Conservation (phyloP, 2,329 filamentous ascomycete species). For the Curvularia sp. region DNA sequence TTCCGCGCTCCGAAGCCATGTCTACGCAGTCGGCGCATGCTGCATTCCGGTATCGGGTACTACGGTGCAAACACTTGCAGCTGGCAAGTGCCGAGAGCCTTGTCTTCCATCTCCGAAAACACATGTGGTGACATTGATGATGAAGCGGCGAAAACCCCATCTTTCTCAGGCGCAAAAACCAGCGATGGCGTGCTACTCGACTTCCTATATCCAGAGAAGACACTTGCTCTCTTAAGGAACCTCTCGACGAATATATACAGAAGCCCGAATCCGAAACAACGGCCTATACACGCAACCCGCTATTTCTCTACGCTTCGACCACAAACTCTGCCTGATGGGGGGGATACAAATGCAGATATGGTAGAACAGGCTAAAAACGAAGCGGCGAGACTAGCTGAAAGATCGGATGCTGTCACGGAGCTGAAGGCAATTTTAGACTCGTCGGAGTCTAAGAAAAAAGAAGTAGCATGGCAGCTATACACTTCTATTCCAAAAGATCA, state of each 20-base stretch:
- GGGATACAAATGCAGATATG: constrained; percentile 14
- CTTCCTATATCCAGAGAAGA: constrained; percentile 58
- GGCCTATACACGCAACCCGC: constrained; percentile 29
- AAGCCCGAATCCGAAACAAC: constrained; percentile 37
- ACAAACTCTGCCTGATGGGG: constrained; percentile 20
- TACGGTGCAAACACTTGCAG: constrained; percentile 60
- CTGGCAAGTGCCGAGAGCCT: constrained; percentile 44
- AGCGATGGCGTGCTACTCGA: constrained; percentile 49
- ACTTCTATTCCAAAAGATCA: constrained; percentile 29
- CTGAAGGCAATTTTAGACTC: constrained; percentile 29
- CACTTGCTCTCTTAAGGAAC: constrained; percentile 50
- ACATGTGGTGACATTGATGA: constrained; percentile 23
- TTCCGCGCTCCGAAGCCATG: constrained; percentile 53
- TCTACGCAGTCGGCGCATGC: constrained; percentile 56
- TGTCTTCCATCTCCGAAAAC: constrained; percentile 20
- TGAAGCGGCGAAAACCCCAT: constrained; percentile 12
- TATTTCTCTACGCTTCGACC: constrained; percentile 36
- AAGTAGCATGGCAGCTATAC: constrained; percentile 51
- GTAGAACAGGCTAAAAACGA: constrained; percentile 28
- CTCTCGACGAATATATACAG: constrained; percentile 36
- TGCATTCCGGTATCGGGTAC: constrained; percentile 64
- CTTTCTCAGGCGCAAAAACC: constrained; percentile 4
- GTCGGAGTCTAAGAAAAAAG: constrained; percentile 31
- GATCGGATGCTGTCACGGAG: constrained; percentile 26
- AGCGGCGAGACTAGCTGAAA: constrained; percentile 26